Evolutionary conservation across 257 asterid genomes (phyloP), one percentile per base, ranked within the genome.

Genomic region (Scutellaria galericulata): DNA sequence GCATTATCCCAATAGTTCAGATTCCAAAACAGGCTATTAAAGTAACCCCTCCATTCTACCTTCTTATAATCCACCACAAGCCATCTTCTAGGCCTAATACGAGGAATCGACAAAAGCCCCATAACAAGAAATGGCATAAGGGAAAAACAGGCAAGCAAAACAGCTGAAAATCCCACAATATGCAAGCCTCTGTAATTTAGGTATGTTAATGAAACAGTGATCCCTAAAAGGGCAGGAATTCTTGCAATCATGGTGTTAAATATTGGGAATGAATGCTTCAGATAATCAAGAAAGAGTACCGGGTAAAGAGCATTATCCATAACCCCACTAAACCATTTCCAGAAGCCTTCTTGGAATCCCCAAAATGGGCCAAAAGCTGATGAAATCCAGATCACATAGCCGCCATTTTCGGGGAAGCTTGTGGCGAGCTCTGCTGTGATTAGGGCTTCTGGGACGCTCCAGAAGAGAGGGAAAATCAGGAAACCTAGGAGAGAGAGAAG

Each of bases 281-380:
- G 77, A 85, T 93, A 93, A 80, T 93, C 98, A 20, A 93, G 93
- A 65, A 93, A 93, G 9, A 93, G 67, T 7, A 93, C 97, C 1
- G 98, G 98, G 76, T 93, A 93, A 5, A 93, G 94, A 45, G 98
- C 94, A 53, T 90, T 93, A 68, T 93, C 98, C 98, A 90, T 89
- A 13, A 90, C 96, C 50, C 98, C 98, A 66, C 98, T 93, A 59
- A 87, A 74, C 98, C 98, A 93, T 84, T 90, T 93, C 98, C 96
- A 90, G 31, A 90, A 85, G 45, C 98, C 98, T 68, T 87, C 89
- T 70, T 93, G 93, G 14, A 90, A 93, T 2, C 96, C 97, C 95
- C 95, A 86, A 57, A 90, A 93, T 0, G 87, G 88, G 70, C 98
- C 95, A 71, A 87, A 88, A 66, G 95, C 97, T 1, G 96, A 87